A percentile compares a stretch with the other conserved stretches of the same genome.
phyloP scores from a whole-genome alignment of 1,284 basidiomycete genomes.

The Heterobasidion irregulare region DNA sequence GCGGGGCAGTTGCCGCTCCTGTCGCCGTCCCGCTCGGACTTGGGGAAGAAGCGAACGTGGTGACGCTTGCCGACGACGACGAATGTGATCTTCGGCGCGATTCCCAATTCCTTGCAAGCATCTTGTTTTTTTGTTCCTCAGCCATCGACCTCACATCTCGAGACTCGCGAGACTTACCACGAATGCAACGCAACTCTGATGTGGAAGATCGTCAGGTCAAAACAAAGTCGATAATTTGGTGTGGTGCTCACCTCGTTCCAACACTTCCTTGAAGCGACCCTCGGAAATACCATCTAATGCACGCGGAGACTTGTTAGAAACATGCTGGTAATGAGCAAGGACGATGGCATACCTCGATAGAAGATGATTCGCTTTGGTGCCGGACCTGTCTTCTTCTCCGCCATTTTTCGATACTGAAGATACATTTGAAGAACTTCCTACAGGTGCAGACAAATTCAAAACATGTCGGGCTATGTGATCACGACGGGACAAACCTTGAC shows the following conservation, averaged over 20 bases:
- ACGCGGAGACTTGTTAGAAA: background rate
- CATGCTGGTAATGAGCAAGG: background rate
- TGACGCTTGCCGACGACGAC: constrained; percentile 77
- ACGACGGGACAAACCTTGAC: constrained; percentile 27
- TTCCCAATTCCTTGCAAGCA: constrained; percentile 44
- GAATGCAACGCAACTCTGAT: background rate
- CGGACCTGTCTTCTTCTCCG: constrained; percentile 43
- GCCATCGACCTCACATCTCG: background rate
- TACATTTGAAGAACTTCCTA: constrained; percentile 50
- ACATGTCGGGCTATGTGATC: background rate
- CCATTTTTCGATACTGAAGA: constrained; percentile 39
- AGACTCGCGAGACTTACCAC: background rate
- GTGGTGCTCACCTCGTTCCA: constrained; percentile 40
- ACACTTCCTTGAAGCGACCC: constrained; percentile 66
- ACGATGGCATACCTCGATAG: constrained; percentile 43
- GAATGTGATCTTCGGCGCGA: constrained; percentile 61
- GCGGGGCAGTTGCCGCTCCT: constrained; percentile 64
- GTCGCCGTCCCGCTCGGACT: constrained; percentile 41
- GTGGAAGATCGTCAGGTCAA: background rate
- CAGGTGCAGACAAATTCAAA: background rate
- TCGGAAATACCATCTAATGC: constrained; percentile 68
- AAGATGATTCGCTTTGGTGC: constrained; percentile 65
- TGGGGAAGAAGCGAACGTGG: constrained; percentile 72
- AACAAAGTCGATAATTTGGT: background rate
- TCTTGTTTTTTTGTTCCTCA: constrained; percentile 23